Evolutionary conservation across 441 rosid species (phyloP), one percentile per base, ranked within the genome.

Genomic region (Geranium incanum): DNA sequence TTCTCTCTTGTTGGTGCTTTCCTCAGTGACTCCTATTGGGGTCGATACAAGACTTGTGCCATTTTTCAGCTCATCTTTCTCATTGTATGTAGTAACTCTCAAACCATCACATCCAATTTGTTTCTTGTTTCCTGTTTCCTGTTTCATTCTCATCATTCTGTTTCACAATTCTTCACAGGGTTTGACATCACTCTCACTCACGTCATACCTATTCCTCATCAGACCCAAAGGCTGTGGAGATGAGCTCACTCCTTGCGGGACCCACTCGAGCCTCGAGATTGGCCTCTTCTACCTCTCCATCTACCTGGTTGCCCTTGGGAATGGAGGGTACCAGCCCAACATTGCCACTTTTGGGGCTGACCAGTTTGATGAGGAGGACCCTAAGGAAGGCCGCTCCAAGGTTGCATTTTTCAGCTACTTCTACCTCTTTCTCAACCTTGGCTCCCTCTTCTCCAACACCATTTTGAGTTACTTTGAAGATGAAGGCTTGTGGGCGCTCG

Each of bases 301-400:
- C 66, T 93, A 93, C 80, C 84, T 95, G 11, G 71, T 91, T 55
- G 99, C 99, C 0, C 81, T 95, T 15, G 99, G 99, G 64, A 85
- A 91, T 68, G 99, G 99, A 2, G 98, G 97, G 18, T 89, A 93
- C 79, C 98, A 95, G 59, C 99, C 99, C 11, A 91, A 78, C 68
- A 91, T 93, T 33, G 98, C 97, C 63, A 93, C 99, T 2, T 84
- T 95, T n/a, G 99, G 99, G 36, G 97, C 99, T 3, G 99, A 95
- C 73, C 99, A 95, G 68, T 95, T 91, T 72, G 98, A 95, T 38
- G 97, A 89, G 77, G 91, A 89, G 36, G 89, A 95, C 78, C 85
- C 89, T 11, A 84, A 79, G 70, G 97, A 91, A 86, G 87, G 85
- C 0, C 86, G 79, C 78, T 91, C 98, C 5, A 95, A 95, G 76